A percentile compares a stretch with the other conserved stretches of the same genome.
Evolutionary conservation across 1,284 basidiomycete species (phyloP).

Genomic region (Cryptococcus sp.): DNA sequence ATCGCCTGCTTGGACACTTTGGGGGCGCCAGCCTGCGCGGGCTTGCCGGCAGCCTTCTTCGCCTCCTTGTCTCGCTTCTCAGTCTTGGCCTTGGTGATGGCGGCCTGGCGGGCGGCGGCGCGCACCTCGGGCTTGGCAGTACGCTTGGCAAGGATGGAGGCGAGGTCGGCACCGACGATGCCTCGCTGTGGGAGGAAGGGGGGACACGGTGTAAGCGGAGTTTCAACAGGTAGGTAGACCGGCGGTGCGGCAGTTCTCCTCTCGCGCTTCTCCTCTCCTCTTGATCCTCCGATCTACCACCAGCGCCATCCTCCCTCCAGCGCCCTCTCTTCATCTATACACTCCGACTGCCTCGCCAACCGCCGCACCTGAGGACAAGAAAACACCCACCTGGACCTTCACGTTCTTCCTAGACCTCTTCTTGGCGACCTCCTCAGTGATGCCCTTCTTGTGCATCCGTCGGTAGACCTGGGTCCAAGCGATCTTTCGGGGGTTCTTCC

Average conservation of each 20-base stretch:
- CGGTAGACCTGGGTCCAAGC: constrained; percentile 97
- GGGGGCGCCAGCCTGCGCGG: constrained; percentile 59
- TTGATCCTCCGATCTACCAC: background rate
- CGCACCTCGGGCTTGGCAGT: constrained; percentile 87
- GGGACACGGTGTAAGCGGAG: background rate
- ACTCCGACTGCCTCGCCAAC: background rate
- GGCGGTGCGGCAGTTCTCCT: background rate
- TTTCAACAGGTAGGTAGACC: background rate
- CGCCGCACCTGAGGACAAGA: background rate
- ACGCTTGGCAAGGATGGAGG: constrained; percentile 83
- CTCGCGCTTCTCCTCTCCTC: background rate
- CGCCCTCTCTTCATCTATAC: background rate
- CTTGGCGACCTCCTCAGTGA: constrained; percentile 98
- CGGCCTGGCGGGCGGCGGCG: constrained; percentile 72
- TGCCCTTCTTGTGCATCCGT: constrained; percentile 98
- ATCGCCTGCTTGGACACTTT: constrained; percentile 94
- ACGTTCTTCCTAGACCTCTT: constrained; percentile 95
- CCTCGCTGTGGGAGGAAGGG: constrained; percentile 65
- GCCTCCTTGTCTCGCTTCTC: constrained; percentile 96
- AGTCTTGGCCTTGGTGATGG: constrained; percentile 86
- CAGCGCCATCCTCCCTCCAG: background rate
- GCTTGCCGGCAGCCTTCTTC: constrained; percentile 78
- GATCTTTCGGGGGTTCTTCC: constrained; percentile 99
- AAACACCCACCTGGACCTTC: constrained; percentile 65
- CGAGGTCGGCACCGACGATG: constrained; percentile 93